Evolutionary conservation across 2,329 filamentous ascomycete species (phyloP), one percentile per base, ranked within the genome.

Genomic region (Ilyonectria robusta): DNA sequence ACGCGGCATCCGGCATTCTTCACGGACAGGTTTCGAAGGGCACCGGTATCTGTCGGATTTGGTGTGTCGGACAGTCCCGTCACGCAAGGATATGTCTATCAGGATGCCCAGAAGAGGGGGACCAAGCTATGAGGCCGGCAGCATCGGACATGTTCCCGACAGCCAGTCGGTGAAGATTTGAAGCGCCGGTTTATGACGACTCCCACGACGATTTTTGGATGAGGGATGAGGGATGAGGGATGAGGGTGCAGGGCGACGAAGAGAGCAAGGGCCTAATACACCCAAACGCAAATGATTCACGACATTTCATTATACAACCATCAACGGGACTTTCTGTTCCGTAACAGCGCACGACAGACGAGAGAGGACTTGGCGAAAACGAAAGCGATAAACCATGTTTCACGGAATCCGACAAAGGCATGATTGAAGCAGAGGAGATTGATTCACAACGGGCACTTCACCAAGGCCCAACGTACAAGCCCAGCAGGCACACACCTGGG

Each of bases 1-100:
- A 84, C 84, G 44, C 82, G 88, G 29, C 93, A 95, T 71, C 93
- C 93, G 0, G 92, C 94, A 1, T 95, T 95, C 81, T 94, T 94
- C 81, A 92, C 92, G 0, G 83, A 88, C 33, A 85, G 85, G 58
- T 81, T 93, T 57, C 87, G 86, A 65, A 88, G 86, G 72, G 84
- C 87, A 3, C 86, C 89, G 6, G 82, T 85, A 23, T 72, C 65
- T 46, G 65, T 70, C 65, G 75, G 73, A 26, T 60, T 67, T 7
- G 73, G 61, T 13, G 26, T 61, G 15, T 7, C 66, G 15, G 74
- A 71, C 10, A 89, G 78, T 67, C 89, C 89, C 0, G 86, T 91
- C 4, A 88, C 88, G 19, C 81, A 86, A 47, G 89, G 89, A 1
- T 92, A 92, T 73, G 81, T 87, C n/a, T 91, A 88, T 70, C 85